phyloP scores from a whole-genome alignment of 257 asterid species.

The Vinca minor region DNA sequence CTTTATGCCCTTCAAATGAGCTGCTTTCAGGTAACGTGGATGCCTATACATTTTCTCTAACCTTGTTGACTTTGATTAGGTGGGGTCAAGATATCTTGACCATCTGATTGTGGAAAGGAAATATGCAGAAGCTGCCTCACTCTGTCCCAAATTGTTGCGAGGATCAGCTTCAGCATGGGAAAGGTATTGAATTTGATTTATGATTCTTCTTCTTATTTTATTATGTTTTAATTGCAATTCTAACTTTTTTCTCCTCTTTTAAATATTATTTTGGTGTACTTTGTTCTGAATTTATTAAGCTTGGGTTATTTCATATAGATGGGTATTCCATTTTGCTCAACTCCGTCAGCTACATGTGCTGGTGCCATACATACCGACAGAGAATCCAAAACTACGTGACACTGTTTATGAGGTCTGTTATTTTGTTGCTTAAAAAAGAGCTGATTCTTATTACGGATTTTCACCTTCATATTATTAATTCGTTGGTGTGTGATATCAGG shows the following conservation, averaged over 20 bases:
- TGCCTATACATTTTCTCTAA: constrained; percentile 12
- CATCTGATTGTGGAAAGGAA: constrained; percentile 90
- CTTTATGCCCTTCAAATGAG: neutral
- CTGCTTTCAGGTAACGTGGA: neutral
- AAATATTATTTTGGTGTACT: constrained; percentile 2
- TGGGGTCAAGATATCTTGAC: constrained; percentile 89
- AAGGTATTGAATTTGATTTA: constrained; percentile 42
- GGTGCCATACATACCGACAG: constrained; percentile 98
- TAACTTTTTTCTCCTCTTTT: too few relatives aligned
- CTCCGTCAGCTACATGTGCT: constrained; percentile 94
- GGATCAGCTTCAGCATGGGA: constrained; percentile 99
- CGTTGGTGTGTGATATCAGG: neutral
- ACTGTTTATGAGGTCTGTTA: constrained; percentile 89
- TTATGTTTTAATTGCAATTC: too few relatives aligned
- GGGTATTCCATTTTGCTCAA: constrained; percentile 99
- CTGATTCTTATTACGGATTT: constrained; percentile 2
- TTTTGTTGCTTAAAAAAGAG: constrained; percentile 4
- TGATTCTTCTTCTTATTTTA: too few relatives aligned
- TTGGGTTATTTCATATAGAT: constrained; percentile 39
- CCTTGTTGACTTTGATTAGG: constrained; percentile 41
- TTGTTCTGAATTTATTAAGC: constrained; percentile 7
- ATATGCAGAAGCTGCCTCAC: constrained; percentile 92
- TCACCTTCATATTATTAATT: neutral
- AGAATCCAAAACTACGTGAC: constrained; percentile 89
- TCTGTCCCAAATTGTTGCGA: constrained; percentile 83